These are phyloP conservation scores for Malassezia nana DNA, from an alignment of 1,284 basidiomycete species.

Conservation along the genomic window DNA sequence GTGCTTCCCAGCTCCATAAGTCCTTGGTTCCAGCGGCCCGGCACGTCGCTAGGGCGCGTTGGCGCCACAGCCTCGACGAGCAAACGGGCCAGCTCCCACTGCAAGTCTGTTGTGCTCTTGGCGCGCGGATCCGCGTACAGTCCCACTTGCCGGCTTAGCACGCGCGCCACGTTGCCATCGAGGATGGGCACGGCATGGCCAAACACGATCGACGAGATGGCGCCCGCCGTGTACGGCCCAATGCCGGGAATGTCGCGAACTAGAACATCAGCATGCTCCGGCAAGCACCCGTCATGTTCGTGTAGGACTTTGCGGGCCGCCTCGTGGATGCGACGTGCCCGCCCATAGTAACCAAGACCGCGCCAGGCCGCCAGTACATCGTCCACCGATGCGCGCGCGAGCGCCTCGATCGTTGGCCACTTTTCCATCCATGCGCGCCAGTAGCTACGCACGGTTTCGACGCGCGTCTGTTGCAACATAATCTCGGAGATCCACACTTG, in stretches of 20 bases:
- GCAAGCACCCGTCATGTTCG: constrained; percentile 61
- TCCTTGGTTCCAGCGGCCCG: constrained; percentile 44
- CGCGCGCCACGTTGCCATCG: constrained; percentile 42
- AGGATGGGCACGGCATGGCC: constrained; percentile 37
- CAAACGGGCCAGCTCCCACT: constrained; percentile 32
- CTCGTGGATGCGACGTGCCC: constrained; percentile 40
- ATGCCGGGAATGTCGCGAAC: constrained; percentile 78
- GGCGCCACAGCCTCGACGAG: constrained; percentile 23
- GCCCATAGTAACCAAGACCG: constrained; percentile 44
- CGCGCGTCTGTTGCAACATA: constrained; percentile 88
- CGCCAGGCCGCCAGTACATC: constrained; percentile 42
- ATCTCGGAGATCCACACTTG: constrained; percentile 83
- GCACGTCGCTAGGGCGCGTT: constrained; percentile 14
- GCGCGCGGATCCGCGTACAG: constrained; percentile 35
- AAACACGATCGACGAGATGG: constrained; percentile 42
- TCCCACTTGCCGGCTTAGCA: constrained; percentile 35
- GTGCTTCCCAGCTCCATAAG: constrained; percentile 46
- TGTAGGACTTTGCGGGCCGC: constrained; percentile 36
- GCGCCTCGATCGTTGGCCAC: constrained; percentile 51
- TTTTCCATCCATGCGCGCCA: constrained; percentile 40
- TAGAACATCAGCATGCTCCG: constrained; percentile 67
- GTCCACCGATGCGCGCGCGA: constrained; percentile 59
- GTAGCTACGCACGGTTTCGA: constrained; percentile 39
- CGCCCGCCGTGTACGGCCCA: constrained; percentile 67
- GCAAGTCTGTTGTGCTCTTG: constrained; percentile 32